Evolutionary conservation across 129 eudicot species (phyloP).

Genomic region (Cynara cardunculus): DNA sequence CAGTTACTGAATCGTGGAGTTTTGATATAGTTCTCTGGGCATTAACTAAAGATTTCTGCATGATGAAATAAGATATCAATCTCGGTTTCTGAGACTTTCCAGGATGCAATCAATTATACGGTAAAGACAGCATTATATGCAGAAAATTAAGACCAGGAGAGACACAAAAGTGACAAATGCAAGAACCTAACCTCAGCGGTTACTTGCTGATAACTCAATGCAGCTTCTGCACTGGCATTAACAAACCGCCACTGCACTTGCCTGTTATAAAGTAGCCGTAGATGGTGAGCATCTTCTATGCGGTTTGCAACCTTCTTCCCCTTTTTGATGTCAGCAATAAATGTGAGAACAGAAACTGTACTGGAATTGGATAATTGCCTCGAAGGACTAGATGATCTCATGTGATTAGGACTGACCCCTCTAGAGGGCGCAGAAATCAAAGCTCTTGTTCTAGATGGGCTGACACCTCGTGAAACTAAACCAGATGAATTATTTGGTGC

Average conservation of each 20-base stretch:
- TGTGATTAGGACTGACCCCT: slow-evolving; percentile 71
- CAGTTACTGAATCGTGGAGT: slow-evolving; percentile 53
- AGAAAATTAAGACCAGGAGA: no score
- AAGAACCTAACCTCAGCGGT: slow-evolving; percentile 65
- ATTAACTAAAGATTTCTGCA: slow-evolving; percentile 66
- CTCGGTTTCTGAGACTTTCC: background rate
- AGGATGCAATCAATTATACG: slow-evolving; percentile 1
- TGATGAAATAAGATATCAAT: slow-evolving; percentile 6
- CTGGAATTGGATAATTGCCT: slow-evolving; percentile 54
- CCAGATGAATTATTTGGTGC: slow-evolving; percentile 42
- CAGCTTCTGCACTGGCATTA: slow-evolving; percentile 62
- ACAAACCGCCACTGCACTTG: slow-evolving; percentile 88
- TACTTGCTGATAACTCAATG: slow-evolving; percentile 47
- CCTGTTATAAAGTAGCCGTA: slow-evolving; percentile 72
- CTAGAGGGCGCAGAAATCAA: slow-evolving; percentile 51
- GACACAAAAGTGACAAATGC: background rate
- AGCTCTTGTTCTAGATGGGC: slow-evolving; percentile 61
- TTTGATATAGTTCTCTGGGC: slow-evolving; percentile 63
- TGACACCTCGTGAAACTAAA: slow-evolving; percentile 47
- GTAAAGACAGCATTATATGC: background rate
- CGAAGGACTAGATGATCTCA: slow-evolving; percentile 75
- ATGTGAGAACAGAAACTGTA: slow-evolving; percentile 84
- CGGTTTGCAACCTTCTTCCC: slow-evolving; percentile 69
- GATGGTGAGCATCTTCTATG: slow-evolving; percentile 83
- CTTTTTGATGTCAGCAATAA: slow-evolving; percentile 71